phyloP scores from a whole-genome alignment of 805 yeast genomes.

The Metschnikowia shivogae region DNA sequence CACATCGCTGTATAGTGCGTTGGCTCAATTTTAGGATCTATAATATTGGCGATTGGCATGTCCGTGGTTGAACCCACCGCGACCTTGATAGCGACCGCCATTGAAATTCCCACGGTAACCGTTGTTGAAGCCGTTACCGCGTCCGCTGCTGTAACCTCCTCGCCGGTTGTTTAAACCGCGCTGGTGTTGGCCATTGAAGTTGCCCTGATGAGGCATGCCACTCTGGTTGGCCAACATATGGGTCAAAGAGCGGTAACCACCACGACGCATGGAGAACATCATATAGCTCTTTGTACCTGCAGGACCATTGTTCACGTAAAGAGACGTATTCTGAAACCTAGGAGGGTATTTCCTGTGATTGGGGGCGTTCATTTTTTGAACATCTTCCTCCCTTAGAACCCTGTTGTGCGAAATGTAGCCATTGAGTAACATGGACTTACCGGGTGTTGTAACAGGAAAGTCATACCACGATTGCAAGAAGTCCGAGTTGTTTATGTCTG shows the following conservation, averaged over 20 bases:
- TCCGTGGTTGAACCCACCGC: background rate
- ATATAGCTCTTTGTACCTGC: conserved; percentile 30
- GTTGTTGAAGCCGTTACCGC: background rate
- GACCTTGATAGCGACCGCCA: too few species aligned
- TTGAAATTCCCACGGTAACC: background rate
- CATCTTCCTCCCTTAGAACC: conserved; percentile 64
- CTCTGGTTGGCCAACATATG: conserved; percentile 8
- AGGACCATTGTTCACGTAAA: conserved; percentile 40
- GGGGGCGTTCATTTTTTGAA: too few species aligned
- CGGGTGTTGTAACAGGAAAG: conserved; percentile 55
- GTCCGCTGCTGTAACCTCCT: conserved; percentile 1
- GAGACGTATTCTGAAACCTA: conserved; percentile 17
- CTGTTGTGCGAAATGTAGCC: conserved; percentile 66
- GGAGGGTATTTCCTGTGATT: conserved; percentile 12
- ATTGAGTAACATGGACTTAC: conserved; percentile 80
- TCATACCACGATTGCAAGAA: conserved; percentile 48
- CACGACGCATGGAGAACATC: conserved; percentile 32
- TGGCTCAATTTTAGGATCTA: too few species aligned
- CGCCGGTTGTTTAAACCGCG: conserved; percentile 6
- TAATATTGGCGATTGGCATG: too few species aligned
- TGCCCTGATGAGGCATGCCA: conserved; percentile 15
- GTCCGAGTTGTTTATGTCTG: conserved; percentile 37
- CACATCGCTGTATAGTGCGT: too few species aligned
- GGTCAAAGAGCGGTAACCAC: conserved; percentile 35
- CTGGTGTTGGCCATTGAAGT: conserved; percentile 9